phyloP scores from a whole-genome alignment of 2,329 filamentous ascomycete species.

The Colletotrichum limetticola region DNA sequence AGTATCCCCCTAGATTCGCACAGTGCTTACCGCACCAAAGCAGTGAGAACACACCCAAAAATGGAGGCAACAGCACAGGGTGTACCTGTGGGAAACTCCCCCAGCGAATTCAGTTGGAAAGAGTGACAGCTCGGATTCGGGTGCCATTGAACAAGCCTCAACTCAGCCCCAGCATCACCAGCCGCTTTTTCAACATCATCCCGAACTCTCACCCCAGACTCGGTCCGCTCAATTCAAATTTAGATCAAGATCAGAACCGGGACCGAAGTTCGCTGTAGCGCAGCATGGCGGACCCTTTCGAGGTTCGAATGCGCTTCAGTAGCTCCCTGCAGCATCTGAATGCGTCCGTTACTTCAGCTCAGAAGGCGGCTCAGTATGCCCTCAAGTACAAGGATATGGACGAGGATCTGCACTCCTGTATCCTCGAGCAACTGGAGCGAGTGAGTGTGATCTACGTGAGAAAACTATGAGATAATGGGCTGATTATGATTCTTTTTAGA shows the following conservation, averaged over 20 bases:
- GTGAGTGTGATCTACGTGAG: constrained; percentile 54
- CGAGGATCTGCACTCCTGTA: constrained; percentile 97
- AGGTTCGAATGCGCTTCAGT: constrained; percentile 98
- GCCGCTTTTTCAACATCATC: background rate
- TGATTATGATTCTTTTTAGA: constrained; percentile 57
- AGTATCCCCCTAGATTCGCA: background rate
- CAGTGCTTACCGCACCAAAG: background rate
- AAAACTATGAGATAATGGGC: background rate
- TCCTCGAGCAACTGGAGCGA: constrained; percentile 92
- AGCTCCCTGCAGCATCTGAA: constrained; percentile 89
- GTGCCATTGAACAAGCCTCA: background rate
- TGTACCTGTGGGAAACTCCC: constrained; percentile 18
- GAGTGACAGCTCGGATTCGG: constrained; percentile 1
- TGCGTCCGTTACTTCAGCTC: constrained; percentile 86
- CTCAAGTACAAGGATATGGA: constrained; percentile 94
- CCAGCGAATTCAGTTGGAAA: background rate
- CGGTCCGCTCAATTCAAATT: background rate
- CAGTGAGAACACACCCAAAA: too few species aligned
- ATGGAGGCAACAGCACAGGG: background rate
- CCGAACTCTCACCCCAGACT: background rate
- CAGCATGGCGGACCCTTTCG: constrained; percentile 84
- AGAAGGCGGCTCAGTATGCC: constrained; percentile 95
- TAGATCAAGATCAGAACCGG: background rate
- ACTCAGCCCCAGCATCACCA: background rate
- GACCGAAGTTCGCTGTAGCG: background rate